Evolutionary conservation across 768 basidiomycete genomes (phyloP).

Genomic region (Tubosaeta sp.): DNA sequence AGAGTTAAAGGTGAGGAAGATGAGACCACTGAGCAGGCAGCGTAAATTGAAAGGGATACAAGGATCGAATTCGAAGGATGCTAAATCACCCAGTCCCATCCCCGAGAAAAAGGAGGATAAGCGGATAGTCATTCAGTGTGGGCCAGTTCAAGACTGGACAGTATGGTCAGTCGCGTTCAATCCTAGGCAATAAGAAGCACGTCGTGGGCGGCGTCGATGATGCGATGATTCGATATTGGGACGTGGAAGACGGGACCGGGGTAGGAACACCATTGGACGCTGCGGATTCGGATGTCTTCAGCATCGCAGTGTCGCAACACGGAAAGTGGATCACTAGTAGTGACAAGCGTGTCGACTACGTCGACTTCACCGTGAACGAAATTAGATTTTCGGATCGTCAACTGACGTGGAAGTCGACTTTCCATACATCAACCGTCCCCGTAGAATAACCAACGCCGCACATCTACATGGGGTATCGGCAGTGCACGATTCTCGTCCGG

Average conservation of each 20-base stretch:
- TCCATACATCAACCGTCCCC: conserved; percentile 23
- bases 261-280: neutral
- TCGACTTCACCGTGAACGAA: conserved; percentile 13
- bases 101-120: no score
- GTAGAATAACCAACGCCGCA: conserved; percentile 20
- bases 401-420: conserved; percentile 20
- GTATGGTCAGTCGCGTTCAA: neutral
- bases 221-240: neutral
- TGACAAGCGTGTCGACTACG: no score
- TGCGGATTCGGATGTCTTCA: neutral
- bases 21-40: no score
- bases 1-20: no score
- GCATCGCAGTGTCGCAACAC: neutral
- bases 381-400: conserved; percentile 18
- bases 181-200: neutral
- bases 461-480: conserved; percentile 14
- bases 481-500: neutral
- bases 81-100: no score
- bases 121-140: no score
- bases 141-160: no score
- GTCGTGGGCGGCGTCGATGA: neutral
- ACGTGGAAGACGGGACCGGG: neutral
- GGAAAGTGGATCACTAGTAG: neutral
- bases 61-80: no score
- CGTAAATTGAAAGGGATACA: no score